Conservation (phyloP, 305 asterid genomes). For the Fraxinus latifolia region DNA sequence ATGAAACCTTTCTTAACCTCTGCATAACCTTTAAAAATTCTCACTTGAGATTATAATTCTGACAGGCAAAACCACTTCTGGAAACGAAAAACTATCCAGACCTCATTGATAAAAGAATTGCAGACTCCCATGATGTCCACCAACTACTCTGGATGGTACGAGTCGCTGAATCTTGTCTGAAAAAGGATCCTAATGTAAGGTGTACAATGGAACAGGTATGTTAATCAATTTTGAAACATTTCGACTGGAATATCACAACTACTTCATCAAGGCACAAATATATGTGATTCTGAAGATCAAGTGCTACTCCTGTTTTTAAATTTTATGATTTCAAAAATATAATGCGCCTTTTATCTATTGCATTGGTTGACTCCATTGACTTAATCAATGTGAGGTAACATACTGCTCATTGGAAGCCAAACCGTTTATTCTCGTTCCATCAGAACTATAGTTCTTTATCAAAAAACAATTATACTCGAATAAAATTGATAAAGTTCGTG, state of each 20-base stretch:
- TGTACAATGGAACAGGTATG: conserved; percentile 59
- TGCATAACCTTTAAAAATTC: background rate
- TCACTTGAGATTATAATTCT: background rate
- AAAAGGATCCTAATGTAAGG: conserved; percentile 49
- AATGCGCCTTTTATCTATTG: background rate
- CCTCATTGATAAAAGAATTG: conserved; percentile 56
- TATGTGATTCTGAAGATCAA: background rate
- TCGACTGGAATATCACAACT: background rate
- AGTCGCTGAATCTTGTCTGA: conserved; percentile 55
- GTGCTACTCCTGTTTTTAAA: background rate
- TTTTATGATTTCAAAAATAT: background rate
- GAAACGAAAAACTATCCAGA: conserved; percentile 59
- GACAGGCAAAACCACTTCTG: conserved; percentile 70
- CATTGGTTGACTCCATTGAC: background rate
- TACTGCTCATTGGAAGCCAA: background rate
- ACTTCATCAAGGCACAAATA: conserved; percentile 1
- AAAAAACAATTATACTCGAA: background rate
- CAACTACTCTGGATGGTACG: conserved; percentile 72
- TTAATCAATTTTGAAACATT: background rate
- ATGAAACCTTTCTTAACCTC: background rate
- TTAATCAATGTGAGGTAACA: background rate
- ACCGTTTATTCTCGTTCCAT: background rate
- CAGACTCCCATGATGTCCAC: conserved; percentile 62
- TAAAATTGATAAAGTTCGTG: background rate
- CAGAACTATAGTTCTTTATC: background rate